Base-by-base conservation (phyloP, 306 rosid species). In the Crataegus laevigata region DNA sequence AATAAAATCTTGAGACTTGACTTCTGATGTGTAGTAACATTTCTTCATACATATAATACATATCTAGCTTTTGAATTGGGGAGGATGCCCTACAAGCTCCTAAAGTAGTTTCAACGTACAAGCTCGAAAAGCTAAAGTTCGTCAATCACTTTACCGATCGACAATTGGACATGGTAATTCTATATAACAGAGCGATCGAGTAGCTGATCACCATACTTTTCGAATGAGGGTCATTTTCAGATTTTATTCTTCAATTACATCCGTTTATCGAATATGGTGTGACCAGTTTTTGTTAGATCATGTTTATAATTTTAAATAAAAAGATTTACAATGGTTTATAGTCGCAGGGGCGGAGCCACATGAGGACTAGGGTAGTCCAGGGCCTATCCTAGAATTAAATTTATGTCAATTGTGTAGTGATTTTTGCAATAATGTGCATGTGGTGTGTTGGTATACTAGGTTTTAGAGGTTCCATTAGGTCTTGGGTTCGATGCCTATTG, bases 211-310 rank as follows among this genome's bases (percentile, higher is more conserved):
- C 11, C n/a, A 36, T 36, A 36, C 40, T 7, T 34, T 36, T 36
- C 1, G 9, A 7, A 7, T 7, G 40, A 36, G 40, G 0, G 1
- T 36, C 1, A 4, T 55, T 3, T 9, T n/a, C 6, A 2, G 8
- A 34, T 34, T 34, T 0, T 34, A 36, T 36, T 0, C 0, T 7
- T 36, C 2, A 36, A 36, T 36, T 1, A 36, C 10, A 36, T 36
- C 1, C 2, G 0, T 36, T 36, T 0, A 36, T 36, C 0, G 2
- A 6, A 36, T 0, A 36, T 36, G 0, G 0, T 36, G 2, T 0
- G 40, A 1, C 1, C 0, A 7, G 1, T 36, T 36, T 7, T 36
- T 0, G 2, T 36, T 0, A 36, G 0, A 0, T 36, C 6, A 0
- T 0, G 0, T 36, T 1, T 36, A 36, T 36, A 36, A 36, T 36